phyloP scores from a whole-genome alignment of 495 filamentous ascomycete genomes.

The Penicillium pulvis region DNA sequence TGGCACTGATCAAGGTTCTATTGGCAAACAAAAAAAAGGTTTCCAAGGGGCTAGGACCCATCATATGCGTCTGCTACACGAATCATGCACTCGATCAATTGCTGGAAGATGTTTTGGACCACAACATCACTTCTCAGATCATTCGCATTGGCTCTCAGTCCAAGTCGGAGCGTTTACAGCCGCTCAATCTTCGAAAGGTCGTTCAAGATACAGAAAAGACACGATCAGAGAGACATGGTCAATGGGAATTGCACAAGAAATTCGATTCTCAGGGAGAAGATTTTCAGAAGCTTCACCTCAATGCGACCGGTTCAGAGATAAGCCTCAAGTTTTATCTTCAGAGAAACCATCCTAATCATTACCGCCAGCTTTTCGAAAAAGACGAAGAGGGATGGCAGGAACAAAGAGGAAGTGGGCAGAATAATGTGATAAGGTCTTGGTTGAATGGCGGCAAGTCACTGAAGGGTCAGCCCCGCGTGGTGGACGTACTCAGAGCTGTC shows the following conservation, averaged over 20 bases:
- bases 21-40: conserved; percentile 5
- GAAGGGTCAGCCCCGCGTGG: not conserved
- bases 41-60: not conserved
- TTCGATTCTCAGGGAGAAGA: not conserved
- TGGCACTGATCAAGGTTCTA: conserved; percentile 11
- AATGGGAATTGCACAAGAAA: not conserved
- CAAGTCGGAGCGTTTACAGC: conserved; percentile 7
- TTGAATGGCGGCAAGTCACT: not conserved
- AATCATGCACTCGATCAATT: conserved; percentile 11
- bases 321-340: conserved; percentile 8
- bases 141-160: conserved; percentile 20
- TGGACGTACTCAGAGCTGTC: not conserved
- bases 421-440: not conserved
- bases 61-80: conserved; percentile 7
- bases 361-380: conserved; percentile 1
- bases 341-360: not conserved
- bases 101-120: conserved; percentile 2
- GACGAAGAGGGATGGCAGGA: conserved; percentile 2
- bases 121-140: conserved; percentile 2
- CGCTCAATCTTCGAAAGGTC: conserved; percentile 18
- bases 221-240: conserved; percentile 9
- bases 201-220: conserved; percentile 16
- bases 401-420: not conserved
- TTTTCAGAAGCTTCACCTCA: conserved; percentile 5
- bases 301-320: not conserved